A percentile compares a stretch with the other conserved stretches of the same genome.
Conservation (phyloP, 2,329 filamentous ascomycete genomes). For the Scedosporium boydii region DNA sequence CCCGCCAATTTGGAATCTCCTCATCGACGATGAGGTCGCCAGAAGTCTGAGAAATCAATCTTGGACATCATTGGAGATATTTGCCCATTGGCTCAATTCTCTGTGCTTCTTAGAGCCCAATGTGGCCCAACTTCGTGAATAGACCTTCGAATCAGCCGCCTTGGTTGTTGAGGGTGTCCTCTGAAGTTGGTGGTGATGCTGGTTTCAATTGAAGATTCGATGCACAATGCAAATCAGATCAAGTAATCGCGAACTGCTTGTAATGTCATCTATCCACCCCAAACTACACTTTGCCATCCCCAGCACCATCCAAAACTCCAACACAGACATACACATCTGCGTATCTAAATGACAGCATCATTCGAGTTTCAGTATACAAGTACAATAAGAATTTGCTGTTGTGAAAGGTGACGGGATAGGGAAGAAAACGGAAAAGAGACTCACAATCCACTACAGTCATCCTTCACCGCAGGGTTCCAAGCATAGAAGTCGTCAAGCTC, state of each 20-base stretch:
- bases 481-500: slow-evolving; percentile 10
- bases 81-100: too few species aligned
- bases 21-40: neutral
- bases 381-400: neutral
- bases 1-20: neutral
- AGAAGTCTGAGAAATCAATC: too few species aligned
- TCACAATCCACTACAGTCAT: slow-evolving; percentile 8
- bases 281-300: neutral
- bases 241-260: too few species aligned
- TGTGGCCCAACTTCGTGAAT: too few species aligned
- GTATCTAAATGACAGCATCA: neutral
- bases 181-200: too few species aligned
- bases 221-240: too few species aligned
- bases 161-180: too few species aligned
- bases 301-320: neutral
- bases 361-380: neutral
- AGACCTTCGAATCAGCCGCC: too few species aligned
- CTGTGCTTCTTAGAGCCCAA: too few species aligned
- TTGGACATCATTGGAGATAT: neutral
- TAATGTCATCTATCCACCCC: too few species aligned
- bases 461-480: slow-evolving; percentile 12
- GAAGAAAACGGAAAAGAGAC: neutral
- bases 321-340: neutral
- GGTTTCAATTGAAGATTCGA: too few species aligned
- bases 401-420: neutral